phyloP scores from a whole-genome alignment of 2,329 filamentous ascomycete species.

The Aureobasidium sp. region DNA sequence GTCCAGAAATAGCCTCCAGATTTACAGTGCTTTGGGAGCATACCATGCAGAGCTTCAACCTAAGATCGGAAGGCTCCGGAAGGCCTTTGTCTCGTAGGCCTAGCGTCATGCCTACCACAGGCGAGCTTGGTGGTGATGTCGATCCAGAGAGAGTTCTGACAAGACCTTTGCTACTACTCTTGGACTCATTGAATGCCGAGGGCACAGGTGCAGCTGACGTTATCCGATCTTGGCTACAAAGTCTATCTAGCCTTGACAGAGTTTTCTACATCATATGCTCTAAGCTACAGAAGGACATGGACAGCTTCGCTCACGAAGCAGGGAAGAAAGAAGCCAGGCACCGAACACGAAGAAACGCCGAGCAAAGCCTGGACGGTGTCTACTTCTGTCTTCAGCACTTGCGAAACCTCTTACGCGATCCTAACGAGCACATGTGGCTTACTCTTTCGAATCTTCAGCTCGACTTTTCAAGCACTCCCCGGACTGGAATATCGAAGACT shows the following conservation, averaged over 20 bases:
- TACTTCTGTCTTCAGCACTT: slow-evolving; percentile 71
- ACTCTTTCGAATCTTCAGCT: slow-evolving; percentile 14
- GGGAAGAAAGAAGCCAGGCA: neutral
- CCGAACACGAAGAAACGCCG: slow-evolving; percentile 16
- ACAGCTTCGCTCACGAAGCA: slow-evolving; percentile 7
- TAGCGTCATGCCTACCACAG: slow-evolving; percentile 24
- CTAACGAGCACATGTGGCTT: slow-evolving; percentile 61
- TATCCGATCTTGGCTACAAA: slow-evolving; percentile 73
- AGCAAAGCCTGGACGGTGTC: slow-evolving; percentile 50
- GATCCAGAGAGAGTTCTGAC: slow-evolving; percentile 69
- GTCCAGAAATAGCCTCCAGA: slow-evolving; percentile 54
- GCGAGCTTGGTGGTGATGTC: slow-evolving; percentile 41
- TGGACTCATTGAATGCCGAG: slow-evolving; percentile 71
- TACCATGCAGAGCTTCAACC: slow-evolving; percentile 36
- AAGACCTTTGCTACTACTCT: slow-evolving; percentile 70
- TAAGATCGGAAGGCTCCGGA: slow-evolving; percentile 16
- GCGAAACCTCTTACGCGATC: slow-evolving; percentile 63
- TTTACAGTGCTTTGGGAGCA: slow-evolving; percentile 82
- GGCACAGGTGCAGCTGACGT: slow-evolving; percentile 68
- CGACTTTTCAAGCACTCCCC: neutral
- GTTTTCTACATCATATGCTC: slow-evolving; percentile 33
- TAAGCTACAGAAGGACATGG: slow-evolving; percentile 17
- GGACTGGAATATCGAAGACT: neutral
- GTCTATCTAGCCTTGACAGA: slow-evolving; percentile 45
- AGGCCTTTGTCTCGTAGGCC: slow-evolving; percentile 23